Evolutionary conservation across 495 filamentous ascomycete genomes (phyloP).

Genomic region (Alectoria sarmentosa): DNA sequence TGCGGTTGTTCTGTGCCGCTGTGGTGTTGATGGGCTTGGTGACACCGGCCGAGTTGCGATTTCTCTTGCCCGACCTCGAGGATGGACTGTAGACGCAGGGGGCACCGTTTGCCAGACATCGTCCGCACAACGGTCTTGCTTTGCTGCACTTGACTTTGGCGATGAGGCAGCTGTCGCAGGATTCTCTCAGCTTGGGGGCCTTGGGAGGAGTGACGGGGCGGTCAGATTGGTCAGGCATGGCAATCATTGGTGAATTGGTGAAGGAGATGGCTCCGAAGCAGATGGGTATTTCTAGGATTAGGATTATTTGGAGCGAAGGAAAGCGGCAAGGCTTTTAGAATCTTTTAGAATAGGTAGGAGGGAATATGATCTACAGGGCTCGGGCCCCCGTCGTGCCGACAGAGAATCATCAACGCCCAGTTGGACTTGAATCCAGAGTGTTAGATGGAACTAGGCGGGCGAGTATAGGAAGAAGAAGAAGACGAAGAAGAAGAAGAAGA

Average conservation of each 20-base stretch:
- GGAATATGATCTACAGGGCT: slow-evolving; percentile 4
- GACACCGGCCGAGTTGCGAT: slow-evolving; percentile 20
- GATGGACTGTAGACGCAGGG: slow-evolving; percentile 46
- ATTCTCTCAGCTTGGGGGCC: slow-evolving; percentile 40
- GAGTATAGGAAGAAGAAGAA: too few species aligned
- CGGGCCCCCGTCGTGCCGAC: slow-evolving; percentile 6
- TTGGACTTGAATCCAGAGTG: too few species aligned
- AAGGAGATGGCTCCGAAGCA: not conserved
- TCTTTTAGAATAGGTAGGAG: too few species aligned
- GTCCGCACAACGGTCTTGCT: slow-evolving; percentile 40
- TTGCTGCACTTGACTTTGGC: slow-evolving; percentile 52
- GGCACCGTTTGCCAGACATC: slow-evolving; percentile 41
- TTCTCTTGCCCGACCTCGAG: slow-evolving; percentile 35
- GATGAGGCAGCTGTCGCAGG: slow-evolving; percentile 49
- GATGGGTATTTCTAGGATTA: not conserved
- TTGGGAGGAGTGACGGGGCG: slow-evolving; percentile 23
- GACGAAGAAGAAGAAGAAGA: not conserved
- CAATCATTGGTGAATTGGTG: not conserved
- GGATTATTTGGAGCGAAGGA: not conserved
- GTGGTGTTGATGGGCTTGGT: slow-evolving; percentile 16
- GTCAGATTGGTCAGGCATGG: slow-evolving; percentile 20
- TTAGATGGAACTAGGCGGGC: too few species aligned
- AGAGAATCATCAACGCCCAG: slow-evolving; percentile 3
- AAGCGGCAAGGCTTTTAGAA: not conserved
- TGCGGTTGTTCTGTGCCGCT: slow-evolving; percentile 8